Evolutionary conservation across 768 basidiomycete genomes (phyloP).

Genomic region (Lactarius trivialis): DNA sequence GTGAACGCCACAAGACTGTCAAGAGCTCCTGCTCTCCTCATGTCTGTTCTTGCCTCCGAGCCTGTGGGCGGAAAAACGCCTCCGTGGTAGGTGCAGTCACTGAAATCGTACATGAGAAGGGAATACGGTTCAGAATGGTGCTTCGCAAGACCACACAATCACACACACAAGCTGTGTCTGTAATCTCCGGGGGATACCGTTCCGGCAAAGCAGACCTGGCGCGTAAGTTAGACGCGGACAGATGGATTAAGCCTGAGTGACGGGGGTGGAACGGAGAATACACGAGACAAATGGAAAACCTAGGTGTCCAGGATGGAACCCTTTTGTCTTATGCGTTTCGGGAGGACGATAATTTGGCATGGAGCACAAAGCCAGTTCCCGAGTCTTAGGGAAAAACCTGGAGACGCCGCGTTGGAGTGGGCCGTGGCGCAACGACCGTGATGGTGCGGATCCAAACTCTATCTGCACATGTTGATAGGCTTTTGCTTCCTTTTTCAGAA

Average conservation of each 20-base stretch:
- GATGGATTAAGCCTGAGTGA: background rate
- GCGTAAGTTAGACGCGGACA: background rate
- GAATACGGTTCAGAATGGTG: too few relatives aligned
- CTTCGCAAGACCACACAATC: too few relatives aligned
- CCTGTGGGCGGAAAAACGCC: background rate
- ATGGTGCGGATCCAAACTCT: too few relatives aligned
- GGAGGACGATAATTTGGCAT: background rate
- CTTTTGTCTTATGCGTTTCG: background rate
- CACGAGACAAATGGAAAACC: background rate
- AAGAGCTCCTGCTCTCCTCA: too few relatives aligned
- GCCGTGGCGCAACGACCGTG: background rate
- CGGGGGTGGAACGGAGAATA: background rate
- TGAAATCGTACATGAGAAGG: background rate
- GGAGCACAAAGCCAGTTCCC: background rate
- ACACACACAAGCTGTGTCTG: too few relatives aligned
- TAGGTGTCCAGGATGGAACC: background rate
- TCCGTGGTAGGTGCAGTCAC: background rate
- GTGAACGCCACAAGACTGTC: background rate
- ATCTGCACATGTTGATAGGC: too few relatives aligned
- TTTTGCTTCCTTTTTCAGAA: too few relatives aligned
- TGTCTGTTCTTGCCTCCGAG: background rate
- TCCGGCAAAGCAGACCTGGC: background rate
- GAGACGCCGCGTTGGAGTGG: too few relatives aligned
- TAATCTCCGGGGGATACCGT: background rate
- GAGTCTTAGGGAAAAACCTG: too few relatives aligned